Evolutionary conservation across 2,329 filamentous ascomycete genomes (phyloP), one percentile per base, ranked within the genome.

Genomic region (Aspergillus phoenicis): DNA sequence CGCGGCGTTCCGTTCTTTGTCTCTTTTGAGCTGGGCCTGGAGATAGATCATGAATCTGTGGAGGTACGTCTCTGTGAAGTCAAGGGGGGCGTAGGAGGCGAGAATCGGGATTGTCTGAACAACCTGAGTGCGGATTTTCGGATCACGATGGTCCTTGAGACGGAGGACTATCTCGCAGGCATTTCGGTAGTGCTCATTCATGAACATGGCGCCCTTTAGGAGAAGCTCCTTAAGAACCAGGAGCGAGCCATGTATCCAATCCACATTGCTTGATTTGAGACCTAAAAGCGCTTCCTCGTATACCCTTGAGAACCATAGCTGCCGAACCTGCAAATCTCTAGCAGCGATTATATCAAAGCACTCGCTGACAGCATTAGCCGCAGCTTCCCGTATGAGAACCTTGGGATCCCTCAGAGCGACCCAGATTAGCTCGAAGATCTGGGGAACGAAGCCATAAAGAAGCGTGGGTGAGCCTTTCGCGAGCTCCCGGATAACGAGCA

Each of bases 31-130:
- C 81, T 98, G 93, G 33, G 91, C 88, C 62, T 96, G 94, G 5
- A 99, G 84, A 73, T 97, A 96, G 15, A 97, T 86, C 95, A 99
- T 99, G 78, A 96, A 98, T 71, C 93, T 91, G 76, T 97, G 93
- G 3, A 99, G 84, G 76, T 97, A 96, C 30, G 87, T 87, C 64
- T 89, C 86, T 59, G 91, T 91, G 74, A 99, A 99, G 62, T 97
- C 93, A 45, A 90, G 86, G 0, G 96, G 95, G 0, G 93, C 91
- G 72, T 99, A 99, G 70, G 90, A 92, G 43, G 96, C 95, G 24
- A 99, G 84, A 61, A 96, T 91, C 0, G 95, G 95, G 57, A 99
- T 96, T 59, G 97, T 88, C 57, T 91, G 85, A 39, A 98, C 91
- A 33, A 98, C 90, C 6, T 96, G 96, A 70, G 91, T 90, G 58